Percentiles rank a stretch among this genome's conserved stretches.
These are phyloP conservation scores for Wickerhamiella australiensis DNA, from an alignment of 805 yeast species.

Conservation along the genomic window DNA sequence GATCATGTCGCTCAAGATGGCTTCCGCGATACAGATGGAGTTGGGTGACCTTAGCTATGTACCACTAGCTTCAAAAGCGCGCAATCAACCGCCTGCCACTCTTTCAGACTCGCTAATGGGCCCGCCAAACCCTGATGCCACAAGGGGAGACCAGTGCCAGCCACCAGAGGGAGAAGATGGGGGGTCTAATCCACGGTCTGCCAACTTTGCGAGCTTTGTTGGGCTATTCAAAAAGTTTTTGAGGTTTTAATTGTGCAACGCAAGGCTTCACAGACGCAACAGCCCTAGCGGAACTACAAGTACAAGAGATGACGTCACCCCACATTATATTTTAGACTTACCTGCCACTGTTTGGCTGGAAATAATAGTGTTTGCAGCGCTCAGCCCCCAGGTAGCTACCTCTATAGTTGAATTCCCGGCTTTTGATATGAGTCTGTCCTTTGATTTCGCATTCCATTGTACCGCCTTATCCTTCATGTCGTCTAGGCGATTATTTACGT, in stretches of 20 bases:
- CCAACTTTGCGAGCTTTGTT: neutral
- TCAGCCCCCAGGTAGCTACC: neutral
- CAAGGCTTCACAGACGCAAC: neutral
- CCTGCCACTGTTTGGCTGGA: conserved; percentile 1
- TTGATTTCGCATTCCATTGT: neutral
- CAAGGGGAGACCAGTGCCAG: neutral
- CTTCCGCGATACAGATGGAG: neutral
- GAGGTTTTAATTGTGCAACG: neutral
- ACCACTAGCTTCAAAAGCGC: neutral
- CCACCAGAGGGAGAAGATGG: neutral
- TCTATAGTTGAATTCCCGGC: too few species aligned
- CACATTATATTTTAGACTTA: neutral
- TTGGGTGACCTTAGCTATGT: neutral
- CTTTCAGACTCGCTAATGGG: neutral
- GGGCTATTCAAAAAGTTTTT: neutral
- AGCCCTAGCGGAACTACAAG: neutral
- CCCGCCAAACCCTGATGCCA: neutral
- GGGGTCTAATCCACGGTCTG: neutral
- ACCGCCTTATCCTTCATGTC: neutral
- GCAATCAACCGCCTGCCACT: neutral
- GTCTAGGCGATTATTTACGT: conserved; percentile 1
- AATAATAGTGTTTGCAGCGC: neutral
- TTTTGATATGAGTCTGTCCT: neutral
- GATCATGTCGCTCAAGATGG: neutral
- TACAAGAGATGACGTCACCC: neutral